Evolutionary conservation across 495 filamentous ascomycete genomes (phyloP), one percentile per base, ranked within the genome.

Genomic region (Penicillium samsonianum): DNA sequence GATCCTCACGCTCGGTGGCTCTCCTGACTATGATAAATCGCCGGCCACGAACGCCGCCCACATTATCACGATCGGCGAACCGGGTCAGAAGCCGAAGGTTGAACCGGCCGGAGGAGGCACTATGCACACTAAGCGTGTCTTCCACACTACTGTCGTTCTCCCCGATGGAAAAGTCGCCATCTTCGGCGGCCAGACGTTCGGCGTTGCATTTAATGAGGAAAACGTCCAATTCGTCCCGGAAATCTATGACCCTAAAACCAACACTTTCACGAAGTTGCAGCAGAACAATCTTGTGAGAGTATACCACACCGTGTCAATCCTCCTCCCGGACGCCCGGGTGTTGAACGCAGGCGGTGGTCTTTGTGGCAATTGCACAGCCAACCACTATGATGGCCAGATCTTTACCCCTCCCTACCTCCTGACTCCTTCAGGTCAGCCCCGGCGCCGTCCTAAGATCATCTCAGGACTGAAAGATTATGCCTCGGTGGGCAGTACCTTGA

Each of bases 381-480:
- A 87, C 58, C 84, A 87, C 63, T 80, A 76, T 50, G 83, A 87
- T 60, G 77, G 65, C 4, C 80, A 86, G 62, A 73, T 86, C 55
- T 87, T 78, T 69, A 73, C 67, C 43, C 84, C 84, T 2, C 71
- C 79, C 1, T 86, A 87, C 61, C 75, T 86, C 19, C 35, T 59
- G 0, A 55, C 57, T 16, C 4, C 10, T 5, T 30, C 17, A 0
- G 59, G 59, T 11, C 17, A 53, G 16, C 48, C 11, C 17, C 47
- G 53, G 5, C 9, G 41, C 23, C 53, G 59, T 16, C 59, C 59
- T 5, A 31, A 47, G n/a, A 61, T 61, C 19, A 6, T 46, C 14
- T 45, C 47, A 0, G 20, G 33, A 4, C 19, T 61, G 4, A 30
- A 9, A 14, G 26, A 17, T 5, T 8, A 2, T 30, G 16, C 8